phyloP scores from a whole-genome alignment of 2,329 filamentous ascomycete genomes.

The Corinectria fuckeliana region DNA sequence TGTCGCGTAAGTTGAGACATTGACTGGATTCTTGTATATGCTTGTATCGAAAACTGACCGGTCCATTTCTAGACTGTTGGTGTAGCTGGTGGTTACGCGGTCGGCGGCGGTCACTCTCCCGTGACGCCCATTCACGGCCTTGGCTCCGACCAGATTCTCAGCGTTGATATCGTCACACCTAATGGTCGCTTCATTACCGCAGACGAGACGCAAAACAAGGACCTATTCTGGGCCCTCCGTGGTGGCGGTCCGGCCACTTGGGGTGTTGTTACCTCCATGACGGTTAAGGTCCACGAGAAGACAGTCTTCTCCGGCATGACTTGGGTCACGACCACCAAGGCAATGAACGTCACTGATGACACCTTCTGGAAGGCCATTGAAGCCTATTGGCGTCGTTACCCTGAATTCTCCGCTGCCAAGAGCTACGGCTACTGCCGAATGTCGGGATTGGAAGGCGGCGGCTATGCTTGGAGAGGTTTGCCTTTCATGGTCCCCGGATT shows the following conservation, averaged over 20 bases:
- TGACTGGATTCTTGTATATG: not conserved
- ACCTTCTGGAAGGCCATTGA: constrained; percentile 43
- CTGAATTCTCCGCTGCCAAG: constrained; percentile 37
- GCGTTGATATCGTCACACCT: constrained; percentile 54
- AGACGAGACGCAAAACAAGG: constrained; percentile 47
- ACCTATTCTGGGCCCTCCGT: constrained; percentile 58
- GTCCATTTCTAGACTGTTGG: constrained; percentile 31
- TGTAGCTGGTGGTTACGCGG: constrained; percentile 37
- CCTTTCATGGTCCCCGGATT: constrained; percentile 47
- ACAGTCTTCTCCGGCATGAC: constrained; percentile 41
- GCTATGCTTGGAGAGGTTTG: constrained; percentile 37
- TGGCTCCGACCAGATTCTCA: constrained; percentile 54
- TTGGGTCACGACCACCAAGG: constrained; percentile 45
- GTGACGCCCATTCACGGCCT: constrained; percentile 52
- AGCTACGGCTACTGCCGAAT: constrained; percentile 39
- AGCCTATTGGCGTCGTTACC: constrained; percentile 42
- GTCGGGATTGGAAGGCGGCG: constrained; percentile 20
- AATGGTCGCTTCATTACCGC: constrained; percentile 50
- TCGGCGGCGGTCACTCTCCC: constrained; percentile 57
- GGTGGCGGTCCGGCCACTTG: constrained; percentile 51
- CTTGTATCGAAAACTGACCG: not conserved
- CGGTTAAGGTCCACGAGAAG: constrained; percentile 42
- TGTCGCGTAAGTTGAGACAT: constrained; percentile 42
- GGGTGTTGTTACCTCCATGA: constrained; percentile 48
- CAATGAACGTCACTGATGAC: constrained; percentile 39